phyloP scores from a whole-genome alignment of 2,329 filamentous ascomycete species.

The Verticillium longisporum region DNA sequence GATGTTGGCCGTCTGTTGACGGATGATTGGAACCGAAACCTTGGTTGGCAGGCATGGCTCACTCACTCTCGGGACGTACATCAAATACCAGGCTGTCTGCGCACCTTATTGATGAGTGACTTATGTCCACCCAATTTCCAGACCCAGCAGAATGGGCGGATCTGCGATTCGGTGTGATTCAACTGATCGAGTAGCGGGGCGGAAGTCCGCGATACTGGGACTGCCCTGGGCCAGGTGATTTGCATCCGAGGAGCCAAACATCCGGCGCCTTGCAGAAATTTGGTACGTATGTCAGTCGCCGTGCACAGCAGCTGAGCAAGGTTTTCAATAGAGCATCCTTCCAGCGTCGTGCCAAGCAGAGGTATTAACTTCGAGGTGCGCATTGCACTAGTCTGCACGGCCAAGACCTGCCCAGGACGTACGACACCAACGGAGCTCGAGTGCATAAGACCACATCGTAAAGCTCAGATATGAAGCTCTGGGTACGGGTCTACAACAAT shows the following conservation, averaged over 20 bases:
- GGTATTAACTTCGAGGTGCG: background rate
- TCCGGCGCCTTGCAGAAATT: no score
- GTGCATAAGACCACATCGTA: background rate
- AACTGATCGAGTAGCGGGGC: background rate
- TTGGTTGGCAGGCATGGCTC: no score
- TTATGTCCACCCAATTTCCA: background rate
- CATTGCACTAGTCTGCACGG: background rate
- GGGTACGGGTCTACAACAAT: background rate
- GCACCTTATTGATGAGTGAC: background rate
- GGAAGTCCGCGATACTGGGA: background rate
- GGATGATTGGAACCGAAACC: no score
- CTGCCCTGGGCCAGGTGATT: background rate
- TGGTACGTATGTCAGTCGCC: background rate
- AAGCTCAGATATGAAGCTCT: background rate
- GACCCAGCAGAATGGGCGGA: background rate
- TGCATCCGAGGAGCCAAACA: background rate
- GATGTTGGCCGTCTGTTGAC: no score
- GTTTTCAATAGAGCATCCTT: background rate
- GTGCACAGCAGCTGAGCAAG: background rate
- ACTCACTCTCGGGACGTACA: no score
- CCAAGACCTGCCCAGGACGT: background rate
- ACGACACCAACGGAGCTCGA: background rate
- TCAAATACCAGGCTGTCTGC: no score
- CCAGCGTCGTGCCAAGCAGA: background rate
- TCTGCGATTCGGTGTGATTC: background rate